Base-by-base conservation (phyloP, 257 asterid genomes). In the Apocynum venetum region DNA sequence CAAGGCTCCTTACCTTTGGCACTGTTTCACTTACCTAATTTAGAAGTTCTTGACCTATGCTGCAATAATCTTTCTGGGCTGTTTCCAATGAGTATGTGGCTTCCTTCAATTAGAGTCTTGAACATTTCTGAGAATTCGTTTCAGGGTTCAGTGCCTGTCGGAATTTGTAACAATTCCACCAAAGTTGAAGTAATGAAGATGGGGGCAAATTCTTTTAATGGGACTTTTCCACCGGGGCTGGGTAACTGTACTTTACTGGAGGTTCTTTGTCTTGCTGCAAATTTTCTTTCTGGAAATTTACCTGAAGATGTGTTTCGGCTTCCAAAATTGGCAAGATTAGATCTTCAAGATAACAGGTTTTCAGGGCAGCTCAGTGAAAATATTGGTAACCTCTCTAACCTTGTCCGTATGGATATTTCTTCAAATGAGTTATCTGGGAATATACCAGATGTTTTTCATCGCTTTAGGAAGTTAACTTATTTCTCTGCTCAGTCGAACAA, bases 401-500 rank as follows among this genome's bases (percentile, higher is more conserved):
- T 93, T 66, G 83, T 59, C 57, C 84, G 73, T 20, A 73, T 90
- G 72, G 97, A 93, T 86, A 64, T 93, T 72, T 89, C 96, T 1
- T 75, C 76, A 43, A 93, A 93, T 81, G 56, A 74, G 15, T 87
- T 93, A 4, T 81, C 89, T 11, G 97, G 96, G 35, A 38, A 55
- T 63, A 55, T 93, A 55, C 98, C 97, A 0, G 89, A 93, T 80
- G 81, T 87, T 59, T 93, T 93, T 31, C 84, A 85, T 81, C 78
- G 80, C 31, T 85, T 89, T 61, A 57, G 80, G 69, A 78, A 77
- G 52, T 77, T 93, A 81, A 76, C 48, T 17, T 83, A 80, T 68
- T 93, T 91, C 60, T 89, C 92, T 40, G 96, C 90, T 79, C 92
- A 93, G 55, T 93, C 98, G 2, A 93, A 91, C 76, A 44, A 68